Conservation (phyloP, 306 rosid genomes). For the Neltuma alba region DNA sequence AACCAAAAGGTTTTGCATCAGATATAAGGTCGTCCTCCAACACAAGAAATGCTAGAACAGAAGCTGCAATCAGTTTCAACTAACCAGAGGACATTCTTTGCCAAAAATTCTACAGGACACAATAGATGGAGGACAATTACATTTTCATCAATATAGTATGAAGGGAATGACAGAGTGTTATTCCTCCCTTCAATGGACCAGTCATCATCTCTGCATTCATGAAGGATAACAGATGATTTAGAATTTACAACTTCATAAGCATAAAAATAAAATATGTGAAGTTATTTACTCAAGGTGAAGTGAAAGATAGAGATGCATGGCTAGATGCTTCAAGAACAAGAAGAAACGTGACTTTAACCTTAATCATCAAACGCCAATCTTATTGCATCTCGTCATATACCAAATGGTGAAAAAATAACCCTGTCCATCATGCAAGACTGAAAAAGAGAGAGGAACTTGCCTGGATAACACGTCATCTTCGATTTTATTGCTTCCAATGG, state of each 20-base stretch:
- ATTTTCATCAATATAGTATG: conserved; percentile 97
- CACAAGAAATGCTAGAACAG: conserved; percentile 28
- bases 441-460: conserved; percentile 42
- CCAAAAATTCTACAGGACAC: conserved; percentile 27
- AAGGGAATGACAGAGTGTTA: conserved; percentile 83
- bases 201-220: conserved; percentile 85
- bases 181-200: conserved; percentile 88
- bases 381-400: conserved; percentile 23
- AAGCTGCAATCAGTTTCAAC: conserved; percentile 30
- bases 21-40: neutral
- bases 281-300: conserved; percentile 23
- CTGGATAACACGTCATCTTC: conserved; percentile 72
- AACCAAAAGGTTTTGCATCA: conserved; percentile 14
- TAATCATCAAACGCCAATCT: conserved; percentile 22
- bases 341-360: conserved; percentile 25
- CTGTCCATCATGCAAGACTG: conserved; percentile 20
- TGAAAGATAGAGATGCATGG: conserved; percentile 12
- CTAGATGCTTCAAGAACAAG: conserved; percentile 10
- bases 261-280: conserved; percentile 4
- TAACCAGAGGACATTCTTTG: conserved; percentile 24
- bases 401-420: conserved; percentile 28
- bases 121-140: conserved; percentile 55
- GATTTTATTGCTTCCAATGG: conserved; percentile 82
- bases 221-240: conserved; percentile 12
- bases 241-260: conserved; percentile 18